Base-by-base conservation (phyloP, 805 yeast genomes). In the Ascoidea rubescens region DNA sequence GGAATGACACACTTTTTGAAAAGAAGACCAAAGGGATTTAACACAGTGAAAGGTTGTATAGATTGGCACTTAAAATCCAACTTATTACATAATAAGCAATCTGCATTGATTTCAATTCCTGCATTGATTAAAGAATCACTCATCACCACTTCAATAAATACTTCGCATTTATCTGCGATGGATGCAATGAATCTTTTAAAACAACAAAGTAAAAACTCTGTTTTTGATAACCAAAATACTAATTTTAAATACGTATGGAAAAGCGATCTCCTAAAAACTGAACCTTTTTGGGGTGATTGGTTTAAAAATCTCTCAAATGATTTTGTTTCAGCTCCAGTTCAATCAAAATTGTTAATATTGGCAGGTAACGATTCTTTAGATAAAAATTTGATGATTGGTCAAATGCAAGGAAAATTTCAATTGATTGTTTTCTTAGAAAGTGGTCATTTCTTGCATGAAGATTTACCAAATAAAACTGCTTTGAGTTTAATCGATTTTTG, bases 381-480 rank as follows among this genome's bases (percentile, higher is more conserved):
- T 66, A 88, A 84, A 56, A 77, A 77, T 45, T 71, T 93, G 49
- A 88, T 90, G 65, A 81, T 93, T 50, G 99, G 97, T 0, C 99
- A 95, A 66, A 93, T 93, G 99, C 98, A 90, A 67, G 99, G 99
- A 1, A 83, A 81, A 63, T 93, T 84, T 65, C 99, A 95, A 67
- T 73, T 93, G 46, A 80, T 87, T 12, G 93, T 89, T 4, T 83
- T 88, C 63, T 79, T 75, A 56, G 84, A 82, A 52, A 72, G 89
- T 2, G 53, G 53, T 5, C 99, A 93, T 67, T 93, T 90, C 59
- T 70, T 95, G n/a, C 99, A 93, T 49, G 99, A 93, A 63, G 99
- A 93, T 64, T 73, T 77, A 5, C 93, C 97, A 0, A 66, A 62
- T 4, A 84, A 83, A 59, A 73, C 86, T 0, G 84, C 90, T 0